These are phyloP conservation scores for Rhizophora mangle DNA, from an alignment of 345 rosid genomes.

Conservation along the genomic window DNA sequence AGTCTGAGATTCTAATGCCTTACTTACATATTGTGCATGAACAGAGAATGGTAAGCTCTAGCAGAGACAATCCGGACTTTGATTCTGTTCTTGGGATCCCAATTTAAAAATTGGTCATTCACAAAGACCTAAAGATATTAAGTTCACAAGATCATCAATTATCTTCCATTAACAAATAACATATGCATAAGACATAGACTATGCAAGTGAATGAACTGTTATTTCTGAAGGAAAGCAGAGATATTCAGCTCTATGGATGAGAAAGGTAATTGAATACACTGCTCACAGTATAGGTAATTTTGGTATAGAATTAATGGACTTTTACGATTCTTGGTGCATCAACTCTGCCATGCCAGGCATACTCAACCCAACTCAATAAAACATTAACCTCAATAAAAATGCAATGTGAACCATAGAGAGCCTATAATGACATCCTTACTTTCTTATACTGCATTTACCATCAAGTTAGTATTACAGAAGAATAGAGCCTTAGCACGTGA, in stretches of 20 bases:
- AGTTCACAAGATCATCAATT: not conserved
- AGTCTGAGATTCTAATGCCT: not conserved
- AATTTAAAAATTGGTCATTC: constrained; percentile 89
- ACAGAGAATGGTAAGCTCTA: constrained; percentile 94
- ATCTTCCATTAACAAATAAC: not conserved
- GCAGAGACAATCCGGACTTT: constrained; percentile 98
- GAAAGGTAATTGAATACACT: too few relatives aligned
- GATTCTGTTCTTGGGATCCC: constrained; percentile 88
- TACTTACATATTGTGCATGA: constrained; percentile 99
- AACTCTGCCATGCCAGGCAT: too few relatives aligned
- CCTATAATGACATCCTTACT: too few relatives aligned
- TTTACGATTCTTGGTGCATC: too few relatives aligned
- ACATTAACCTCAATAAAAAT: too few relatives aligned
- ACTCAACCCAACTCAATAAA: too few relatives aligned
- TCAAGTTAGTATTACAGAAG: too few relatives aligned
- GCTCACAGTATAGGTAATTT: too few relatives aligned
- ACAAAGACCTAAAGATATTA: constrained; percentile 61
- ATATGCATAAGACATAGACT: not conserved
- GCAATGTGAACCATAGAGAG: too few relatives aligned
- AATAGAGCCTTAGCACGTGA: too few relatives aligned
- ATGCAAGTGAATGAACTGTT: not conserved
- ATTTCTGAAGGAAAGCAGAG: not conserved
- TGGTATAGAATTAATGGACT: too few relatives aligned
- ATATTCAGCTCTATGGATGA: not conserved
- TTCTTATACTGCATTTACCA: too few relatives aligned